Evolutionary conservation across 352 stramenopile genomes (phyloP), one percentile per base, ranked within the genome.

Genomic region (Phytopythium ostracodes): DNA sequence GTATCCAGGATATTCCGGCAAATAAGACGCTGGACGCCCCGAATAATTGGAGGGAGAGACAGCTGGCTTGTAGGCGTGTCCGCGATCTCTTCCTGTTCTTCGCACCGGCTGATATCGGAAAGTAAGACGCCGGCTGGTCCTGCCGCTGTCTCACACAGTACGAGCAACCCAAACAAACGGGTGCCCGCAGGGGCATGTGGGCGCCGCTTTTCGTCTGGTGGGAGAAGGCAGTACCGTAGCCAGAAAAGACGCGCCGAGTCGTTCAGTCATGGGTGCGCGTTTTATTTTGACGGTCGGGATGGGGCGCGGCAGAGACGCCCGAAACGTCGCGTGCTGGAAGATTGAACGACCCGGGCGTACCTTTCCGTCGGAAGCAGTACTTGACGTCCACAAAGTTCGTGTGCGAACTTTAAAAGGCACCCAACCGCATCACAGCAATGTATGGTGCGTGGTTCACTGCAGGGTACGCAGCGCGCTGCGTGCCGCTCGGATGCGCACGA

Each of bases 281-380:
- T 6, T n/a, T 22, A 49, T 49, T 49, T 25, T 17, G 42, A 49
- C 42, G 42, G 42, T 49, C 42, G 42, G 22, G 35, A 59, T 35
- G 35, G 53, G 53, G n/a, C 53, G 53, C 53, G 53, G 53, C 20
- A 59, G 53, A 59, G 53, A 47, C 22, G 33, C 46, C 22, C 22
- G 52, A 57, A 57, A 18, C 52, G 52, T 31, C 52, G 52, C 52
- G 31, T 4, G 27, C 47, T 11, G 9, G 11, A 36, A 36, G 24
- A 36, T 36, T 38, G 33, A 38, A 14, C 10, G 33, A 9, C 18
- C 18, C n/a, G n/a, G 42, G 42, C 42, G 42, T 49, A 22, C 42
- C 22, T 49, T 49, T 49, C 4, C 11, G 42, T 49, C 42, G 18
- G 18, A 15, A 15, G 2, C 42, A 22, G 42, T 49, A 22, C 42